These are phyloP conservation scores for Fraxinus pennsylvanica DNA, from an alignment of 257 asterid genomes.

Conservation along the genomic window DNA sequence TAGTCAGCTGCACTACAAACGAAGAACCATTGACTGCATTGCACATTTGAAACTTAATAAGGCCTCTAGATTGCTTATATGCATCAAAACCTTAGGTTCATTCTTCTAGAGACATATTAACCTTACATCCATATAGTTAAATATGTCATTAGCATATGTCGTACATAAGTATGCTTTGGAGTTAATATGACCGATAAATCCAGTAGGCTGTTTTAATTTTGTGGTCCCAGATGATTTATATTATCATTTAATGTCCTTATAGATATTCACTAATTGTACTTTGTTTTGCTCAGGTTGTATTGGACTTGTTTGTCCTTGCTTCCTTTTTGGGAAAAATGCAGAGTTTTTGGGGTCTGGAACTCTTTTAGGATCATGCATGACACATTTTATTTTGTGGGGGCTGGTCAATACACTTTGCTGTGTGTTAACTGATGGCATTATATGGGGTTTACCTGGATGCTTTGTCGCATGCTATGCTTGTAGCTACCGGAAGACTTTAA, in stretches of 20 bases:
- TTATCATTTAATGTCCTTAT: constrained; percentile 1
- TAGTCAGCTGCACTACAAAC: not conserved
- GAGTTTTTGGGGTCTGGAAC: constrained; percentile 56
- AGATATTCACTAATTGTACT: constrained; percentile 3
- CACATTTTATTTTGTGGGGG: constrained; percentile 76
- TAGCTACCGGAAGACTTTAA: constrained; percentile 68
- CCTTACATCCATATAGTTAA: not conserved
- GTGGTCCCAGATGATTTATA: constrained; percentile 6
- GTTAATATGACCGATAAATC: not conserved
- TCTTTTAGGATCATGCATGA: constrained; percentile 62
- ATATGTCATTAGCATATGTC: not conserved
- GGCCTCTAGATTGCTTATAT: not conserved
- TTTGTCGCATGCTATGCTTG: constrained; percentile 84
- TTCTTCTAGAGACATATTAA: not conserved
- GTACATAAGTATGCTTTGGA: constrained; percentile 2
- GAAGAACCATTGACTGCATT: not conserved
- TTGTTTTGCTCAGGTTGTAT: constrained; percentile 58
- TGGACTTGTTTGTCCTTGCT: constrained; percentile 87
- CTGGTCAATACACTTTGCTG: constrained; percentile 77
- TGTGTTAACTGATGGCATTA: constrained; percentile 65
- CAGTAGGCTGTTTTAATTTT: not conserved
- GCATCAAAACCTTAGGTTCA: not conserved
- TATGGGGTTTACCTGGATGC: constrained; percentile 90
- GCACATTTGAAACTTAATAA: not conserved
- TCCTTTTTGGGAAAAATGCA: constrained; percentile 77